Percentiles rank a stretch among this genome's conserved stretches.
These are phyloP conservation scores for Saccharum spontaneum DNA, from an alignment of 176 grass and related monocot species.

Conservation along the genomic window DNA sequence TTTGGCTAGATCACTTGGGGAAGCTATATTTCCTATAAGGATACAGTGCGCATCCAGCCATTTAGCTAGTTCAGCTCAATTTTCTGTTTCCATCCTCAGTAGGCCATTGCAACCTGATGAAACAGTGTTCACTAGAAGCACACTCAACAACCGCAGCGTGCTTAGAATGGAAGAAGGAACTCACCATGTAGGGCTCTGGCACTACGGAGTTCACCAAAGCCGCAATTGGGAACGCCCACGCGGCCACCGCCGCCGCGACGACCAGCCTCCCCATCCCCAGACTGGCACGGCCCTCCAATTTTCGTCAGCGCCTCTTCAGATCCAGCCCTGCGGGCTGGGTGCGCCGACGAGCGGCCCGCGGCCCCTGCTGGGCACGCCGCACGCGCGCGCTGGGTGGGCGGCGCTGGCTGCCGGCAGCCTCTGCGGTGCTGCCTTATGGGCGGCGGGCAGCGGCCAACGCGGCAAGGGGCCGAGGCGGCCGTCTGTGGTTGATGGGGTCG, in stretches of 20 bases:
- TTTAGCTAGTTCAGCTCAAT: background rate
- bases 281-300: background rate
- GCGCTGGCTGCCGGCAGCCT: background rate
- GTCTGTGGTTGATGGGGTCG: no score
- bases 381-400: background rate
- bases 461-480: no score
- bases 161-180: background rate
- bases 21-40: constrained; percentile 8
- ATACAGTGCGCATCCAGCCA: background rate
- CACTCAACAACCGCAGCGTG: background rate
- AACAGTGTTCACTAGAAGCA: background rate
- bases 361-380: no score
- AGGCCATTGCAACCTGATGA: background rate
- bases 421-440: no score
- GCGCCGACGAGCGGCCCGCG: no score
- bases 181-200: constrained; percentile 84
- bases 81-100: background rate
- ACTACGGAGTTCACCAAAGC: constrained; percentile 59
- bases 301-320: constrained; percentile 20
- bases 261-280: constrained; percentile 48
- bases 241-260: constrained; percentile 41
- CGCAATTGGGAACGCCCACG: constrained; percentile 51
- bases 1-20: background rate
- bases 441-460: no score
- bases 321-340: constrained; percentile 10